Evolutionary conservation across 1,284 basidiomycete species (phyloP), one percentile per base, ranked within the genome.

Genomic region (Sanghuangporus weigelae): DNA sequence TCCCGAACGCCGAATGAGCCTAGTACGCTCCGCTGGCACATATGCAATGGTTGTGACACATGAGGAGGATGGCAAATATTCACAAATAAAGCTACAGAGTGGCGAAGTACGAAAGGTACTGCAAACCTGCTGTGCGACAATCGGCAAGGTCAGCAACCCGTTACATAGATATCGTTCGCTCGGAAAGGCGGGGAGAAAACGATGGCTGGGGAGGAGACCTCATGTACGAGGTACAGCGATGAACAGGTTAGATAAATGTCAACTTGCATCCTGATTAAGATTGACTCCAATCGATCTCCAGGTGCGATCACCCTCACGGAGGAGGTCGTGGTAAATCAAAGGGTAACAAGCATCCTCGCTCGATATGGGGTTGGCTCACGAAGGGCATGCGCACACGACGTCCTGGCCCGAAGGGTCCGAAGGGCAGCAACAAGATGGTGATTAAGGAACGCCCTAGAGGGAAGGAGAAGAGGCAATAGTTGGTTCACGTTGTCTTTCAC

Each of bases 281-380:
- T 60, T 26, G 42, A 44, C 67, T 26, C 44, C 68, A 35, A 51
- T 57, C 56, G 48, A 60, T 65, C 60, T 63, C 11, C 67, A 93
- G 91, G 49, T 82, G 84, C 66, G 96, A 98, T 76, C 96, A 99
- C 77, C 96, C 96, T 67, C 95, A 95, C 76, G 96, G 96, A 78
- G 96, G 96, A 81, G 96, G 96, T 74, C 90, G 96, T 78, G 96
- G 96, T 73, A 98, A 97, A 78, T 93, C 90, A 65, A 98, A 98
- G 84, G 93, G 93, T 68, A 92, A 96, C 84, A 94, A 93, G 74
- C 89, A 95, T 73, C 93, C 95, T 4, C 86, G 92, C 21, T 94
- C 93, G 26, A 88, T 92, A 62, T 96, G 91, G 84, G 96, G 96
- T 66, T 92, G 93, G 86, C 83, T 92, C 67, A 90, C 93, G 35